A percentile compares a stretch with the other conserved stretches of the same genome.
Conservation (phyloP, 345 rosid genomes). For the Turnera subulata region DNA sequence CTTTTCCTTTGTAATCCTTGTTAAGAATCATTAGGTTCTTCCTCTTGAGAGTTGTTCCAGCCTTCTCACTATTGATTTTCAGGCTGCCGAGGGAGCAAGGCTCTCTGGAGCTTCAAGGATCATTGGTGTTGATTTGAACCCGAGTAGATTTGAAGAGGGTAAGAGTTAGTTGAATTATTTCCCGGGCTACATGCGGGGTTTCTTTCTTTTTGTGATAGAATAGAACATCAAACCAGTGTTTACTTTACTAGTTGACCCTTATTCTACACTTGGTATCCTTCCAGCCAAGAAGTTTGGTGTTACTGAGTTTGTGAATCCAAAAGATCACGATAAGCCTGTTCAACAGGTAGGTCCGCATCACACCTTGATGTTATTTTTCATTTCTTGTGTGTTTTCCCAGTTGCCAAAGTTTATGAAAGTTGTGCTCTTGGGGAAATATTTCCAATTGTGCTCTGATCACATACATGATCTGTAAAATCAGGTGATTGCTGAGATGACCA, state of each 20-base stretch:
- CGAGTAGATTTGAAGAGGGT: constrained; percentile 32
- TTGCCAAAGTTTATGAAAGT: neutral
- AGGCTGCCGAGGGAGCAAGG: constrained; percentile 48
- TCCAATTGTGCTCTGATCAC: no score
- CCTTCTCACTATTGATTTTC: no score
- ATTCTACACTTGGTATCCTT: neutral
- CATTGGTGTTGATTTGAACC: constrained; percentile 38
- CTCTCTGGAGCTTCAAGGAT: constrained; percentile 31
- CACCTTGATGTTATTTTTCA: no score
- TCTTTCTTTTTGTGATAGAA: no score
- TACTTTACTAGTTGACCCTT: neutral
- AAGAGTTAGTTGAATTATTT: neutral
- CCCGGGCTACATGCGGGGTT: neutral
- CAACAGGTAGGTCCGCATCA: no score
- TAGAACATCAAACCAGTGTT: no score
- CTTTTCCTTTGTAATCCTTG: no score
- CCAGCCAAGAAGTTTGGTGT: constrained; percentile 45
- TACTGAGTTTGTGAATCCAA: constrained; percentile 43
- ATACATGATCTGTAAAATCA: constrained; percentile 7
- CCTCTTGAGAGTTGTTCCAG: no score
- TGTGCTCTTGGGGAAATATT: no score
- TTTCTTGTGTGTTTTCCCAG: no score
- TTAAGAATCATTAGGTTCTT: no score
- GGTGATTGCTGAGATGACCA: constrained; percentile 37
- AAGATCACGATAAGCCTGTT: constrained; percentile 35